A percentile compares a stretch with the other conserved stretches of the same genome.
Evolutionary conservation across 2,329 filamentous ascomycete species (phyloP).

Genomic region (Fusarium verticillioides): DNA sequence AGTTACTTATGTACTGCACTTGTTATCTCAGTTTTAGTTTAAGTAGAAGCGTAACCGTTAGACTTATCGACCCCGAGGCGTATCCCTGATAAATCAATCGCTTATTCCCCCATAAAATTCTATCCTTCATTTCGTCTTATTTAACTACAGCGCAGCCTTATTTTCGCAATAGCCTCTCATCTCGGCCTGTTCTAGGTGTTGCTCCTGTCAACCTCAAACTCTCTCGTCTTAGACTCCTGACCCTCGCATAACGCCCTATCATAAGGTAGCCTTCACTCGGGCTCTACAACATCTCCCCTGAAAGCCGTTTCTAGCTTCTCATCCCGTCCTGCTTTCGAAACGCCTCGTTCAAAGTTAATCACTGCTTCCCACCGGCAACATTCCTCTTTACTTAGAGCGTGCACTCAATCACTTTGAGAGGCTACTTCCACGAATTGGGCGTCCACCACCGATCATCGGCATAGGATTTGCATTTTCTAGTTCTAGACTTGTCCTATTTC

Average conservation of each 20-base stretch:
- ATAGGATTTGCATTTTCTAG: background rate
- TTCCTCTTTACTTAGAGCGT: background rate
- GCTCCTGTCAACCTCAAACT: background rate
- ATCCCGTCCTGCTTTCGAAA: background rate
- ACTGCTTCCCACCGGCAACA: slow-evolving; percentile 20
- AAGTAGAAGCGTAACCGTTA: background rate
- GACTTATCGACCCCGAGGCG: background rate
- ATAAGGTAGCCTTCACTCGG: background rate
- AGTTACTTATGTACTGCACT: background rate
- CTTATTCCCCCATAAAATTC: background rate
- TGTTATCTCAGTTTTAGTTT: background rate
- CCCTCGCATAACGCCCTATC: background rate
- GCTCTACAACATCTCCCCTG: background rate
- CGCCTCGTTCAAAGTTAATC: slow-evolving; percentile 33
- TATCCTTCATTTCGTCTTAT: background rate
- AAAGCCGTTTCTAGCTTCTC: slow-evolving; percentile 4
- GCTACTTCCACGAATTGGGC: background rate
- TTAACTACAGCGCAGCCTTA: background rate
- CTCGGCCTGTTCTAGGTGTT: background rate
- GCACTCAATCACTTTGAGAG: slow-evolving; percentile 1
- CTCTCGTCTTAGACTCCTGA: background rate
- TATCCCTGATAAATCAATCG: slow-evolving; percentile 23
- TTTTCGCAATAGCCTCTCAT: background rate
- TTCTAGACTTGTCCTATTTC: background rate
- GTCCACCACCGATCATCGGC: slow-evolving; percentile 11